Base-by-base conservation (phyloP, 495 filamentous ascomycete species). In the Mycothermus thermophilus region DNA sequence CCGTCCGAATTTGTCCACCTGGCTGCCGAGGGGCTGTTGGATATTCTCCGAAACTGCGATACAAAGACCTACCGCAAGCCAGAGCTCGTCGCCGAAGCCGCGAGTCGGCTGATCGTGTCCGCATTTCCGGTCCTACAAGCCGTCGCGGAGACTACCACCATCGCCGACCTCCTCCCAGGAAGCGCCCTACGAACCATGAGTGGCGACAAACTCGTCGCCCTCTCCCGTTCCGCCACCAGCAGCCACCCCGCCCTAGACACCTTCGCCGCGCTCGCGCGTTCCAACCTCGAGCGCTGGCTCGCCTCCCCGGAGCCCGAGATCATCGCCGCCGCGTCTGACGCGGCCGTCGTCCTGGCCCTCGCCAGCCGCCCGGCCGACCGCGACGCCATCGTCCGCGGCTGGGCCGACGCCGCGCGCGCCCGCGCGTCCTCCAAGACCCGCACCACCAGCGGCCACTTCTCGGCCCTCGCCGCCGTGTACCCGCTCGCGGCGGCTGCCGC, bases 11-110 rank as follows among this genome's bases (percentile, higher is more conserved):
- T 57, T 30, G 37, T 46, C 12, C 28, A 26, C 1, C 17, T 43
- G 20, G 42, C 44, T 0, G 16, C 43, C 3, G 28, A 40, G 17
- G 44, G 38, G 0, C 20, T 69, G 8, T 39, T 43, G 6, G 39
- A 37, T 3, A 54, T 64, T 12, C 44, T 68, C 9, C 31, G 34
- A 15, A 55, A 63, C 23, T 52, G 54, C 30, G 38, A 54, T 26
- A 51, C 37, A 4, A 59, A 49, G 2, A 59, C 55, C 13, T 64
- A 65, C 35, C 68, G 74, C n/a, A 71, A 73, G 4, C 79, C 80
- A 0, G 79, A 84, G 40, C 55, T 85, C 10, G 71, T 78, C 4
- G 71, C 76, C 10, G 81, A 84, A 47, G 73, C 74, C 8, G 62
- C 64, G 9, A 69, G 75, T 31, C 59, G 58, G 27, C 59, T 84